Base-by-base conservation (phyloP, 495 filamentous ascomycete genomes). In the Margaritispora aquatica region DNA sequence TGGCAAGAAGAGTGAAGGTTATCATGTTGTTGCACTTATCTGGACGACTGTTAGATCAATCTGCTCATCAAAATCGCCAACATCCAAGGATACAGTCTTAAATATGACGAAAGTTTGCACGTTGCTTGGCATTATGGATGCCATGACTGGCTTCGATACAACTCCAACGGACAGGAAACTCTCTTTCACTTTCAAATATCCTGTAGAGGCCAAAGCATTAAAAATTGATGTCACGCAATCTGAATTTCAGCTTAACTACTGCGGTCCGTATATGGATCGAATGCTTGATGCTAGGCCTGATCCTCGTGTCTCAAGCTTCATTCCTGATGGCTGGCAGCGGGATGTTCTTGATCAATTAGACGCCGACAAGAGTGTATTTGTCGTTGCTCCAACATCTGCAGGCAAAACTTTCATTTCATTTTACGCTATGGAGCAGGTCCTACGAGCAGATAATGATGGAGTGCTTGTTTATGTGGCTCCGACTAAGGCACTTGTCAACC, bases 401-500 rank as follows among this genome's bases (percentile, higher is more conserved):
- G 78, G 78, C 44, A 81, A 81, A 63, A 81, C 79, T 0, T 81
- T 81, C 60, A 80, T 81, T 54, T 75, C 73, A 0, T 92, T 92
- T 71, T 90, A 92, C 63, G 88, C 88, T 0, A 92, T 92, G 84
- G 83, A 86, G 63, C 82, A 89, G 65, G 70, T 91, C 10, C 75
- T 92, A 20, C 72, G 85, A 62, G 77, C 77, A 4, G 79, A 81
- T 54, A 77, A 90, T 61, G 80, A 89, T 27, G 82, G 81, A 19
- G 75, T 92, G 11, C 67, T 92, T 3, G 85, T 92, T 5, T 92
- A 91, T 65, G 82, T 92, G 24, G 88, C 88, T 1, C 88, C 88
- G 1, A 92, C 89, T 0, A 92, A 92, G 69, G 88, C 88, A 8
- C 70, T 92, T 13, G 88, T 92, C 57, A 92, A 92, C 67, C 88